A percentile compares a stretch with the other conserved stretches of the same genome.
phyloP scores from a whole-genome alignment of 345 rosid species.

The Eucalyptus regnans region DNA sequence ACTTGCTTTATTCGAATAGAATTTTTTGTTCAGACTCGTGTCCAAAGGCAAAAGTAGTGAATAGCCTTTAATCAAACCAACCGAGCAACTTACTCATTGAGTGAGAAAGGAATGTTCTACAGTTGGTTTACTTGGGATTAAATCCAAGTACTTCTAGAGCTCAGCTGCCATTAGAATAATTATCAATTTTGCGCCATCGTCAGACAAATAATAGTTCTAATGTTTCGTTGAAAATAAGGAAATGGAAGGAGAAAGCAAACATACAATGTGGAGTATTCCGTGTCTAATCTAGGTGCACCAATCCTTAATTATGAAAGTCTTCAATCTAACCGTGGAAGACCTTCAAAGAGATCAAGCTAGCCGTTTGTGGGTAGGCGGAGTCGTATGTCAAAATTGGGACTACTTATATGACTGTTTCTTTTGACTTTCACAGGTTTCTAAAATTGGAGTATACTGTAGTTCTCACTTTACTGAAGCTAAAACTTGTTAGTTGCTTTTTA shows the following conservation, averaged over 20 bases:
- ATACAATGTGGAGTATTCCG: conserved; percentile 30
- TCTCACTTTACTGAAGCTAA: no score
- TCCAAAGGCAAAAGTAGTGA: not conserved
- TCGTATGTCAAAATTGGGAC: no score
- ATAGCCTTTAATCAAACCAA: not conserved
- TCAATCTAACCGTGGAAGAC: conserved; percentile 46
- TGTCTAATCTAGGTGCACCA: no score
- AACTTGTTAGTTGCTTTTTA: no score
- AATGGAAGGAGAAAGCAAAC: not conserved
- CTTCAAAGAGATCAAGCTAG: conserved; percentile 46
- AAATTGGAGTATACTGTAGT: no score
- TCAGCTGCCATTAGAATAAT: no score
- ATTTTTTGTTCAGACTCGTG: accelerated
- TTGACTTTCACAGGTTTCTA: no score
- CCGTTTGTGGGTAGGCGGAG: conserved; percentile 14
- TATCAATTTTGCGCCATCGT: no score
- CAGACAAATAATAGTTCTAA: no score
- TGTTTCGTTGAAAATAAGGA: not conserved
- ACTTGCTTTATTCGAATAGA: not conserved
- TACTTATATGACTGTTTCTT: no score
- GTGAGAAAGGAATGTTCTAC: not conserved
- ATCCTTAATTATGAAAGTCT: conserved; percentile 27
- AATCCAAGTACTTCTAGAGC: not conserved
- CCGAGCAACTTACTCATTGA: not conserved
- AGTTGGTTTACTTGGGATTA: not conserved